Conservation (phyloP, 176 grass and related monocot genomes). For the Calamus simplicifolius region DNA sequence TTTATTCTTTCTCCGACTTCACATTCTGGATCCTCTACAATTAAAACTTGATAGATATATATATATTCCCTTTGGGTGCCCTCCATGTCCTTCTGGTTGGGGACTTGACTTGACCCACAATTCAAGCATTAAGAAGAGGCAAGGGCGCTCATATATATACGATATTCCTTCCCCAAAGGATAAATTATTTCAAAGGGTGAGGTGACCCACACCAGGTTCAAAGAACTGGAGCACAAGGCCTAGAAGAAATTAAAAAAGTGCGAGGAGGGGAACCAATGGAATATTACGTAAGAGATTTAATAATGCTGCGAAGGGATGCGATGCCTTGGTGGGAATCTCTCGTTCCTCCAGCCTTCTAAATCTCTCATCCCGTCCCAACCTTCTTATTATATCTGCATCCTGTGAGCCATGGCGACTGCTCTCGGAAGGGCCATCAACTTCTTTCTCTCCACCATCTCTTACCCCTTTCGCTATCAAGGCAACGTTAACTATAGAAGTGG, state of each 20-base stretch:
- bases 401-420: slow-evolving; percentile 2
- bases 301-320: neutral
- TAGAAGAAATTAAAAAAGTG: neutral
- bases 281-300: neutral
- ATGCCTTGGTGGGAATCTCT: slow-evolving; percentile 6
- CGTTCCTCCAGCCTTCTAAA: neutral
- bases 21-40: neutral
- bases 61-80: slow-evolving; percentile 1
- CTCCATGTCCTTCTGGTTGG: neutral
- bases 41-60: neutral
- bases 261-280: neutral
- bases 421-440: slow-evolving; percentile 11
- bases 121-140: slow-evolving; percentile 4
- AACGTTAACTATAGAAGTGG: neutral
- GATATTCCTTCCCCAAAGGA: neutral
- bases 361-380: neutral
- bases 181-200: slow-evolving; percentile 4
- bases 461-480: neutral
- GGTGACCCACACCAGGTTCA: no score
- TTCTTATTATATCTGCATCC: neutral
- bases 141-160: neutral
- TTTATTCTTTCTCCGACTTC: no score
- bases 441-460: slow-evolving; percentile 2
- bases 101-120: neutral
- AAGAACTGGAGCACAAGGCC: no score